Evolutionary conservation across 106 monocot species (phyloP), one percentile per base, ranked within the genome.

Genomic region (Cymbidium sinense): DNA sequence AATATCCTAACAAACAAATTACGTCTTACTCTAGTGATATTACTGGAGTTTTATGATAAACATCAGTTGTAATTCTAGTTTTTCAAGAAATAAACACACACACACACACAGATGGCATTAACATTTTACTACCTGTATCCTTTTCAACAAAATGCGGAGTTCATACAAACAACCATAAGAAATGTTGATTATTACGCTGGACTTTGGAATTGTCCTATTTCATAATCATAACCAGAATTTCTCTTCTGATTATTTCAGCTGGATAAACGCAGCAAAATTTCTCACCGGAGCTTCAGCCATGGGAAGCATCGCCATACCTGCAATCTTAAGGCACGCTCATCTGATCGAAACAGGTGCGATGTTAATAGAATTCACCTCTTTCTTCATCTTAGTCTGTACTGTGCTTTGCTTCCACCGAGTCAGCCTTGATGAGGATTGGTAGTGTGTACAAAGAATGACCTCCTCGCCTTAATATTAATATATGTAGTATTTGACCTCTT

Each of bases 351-450:
- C 87, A 4, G 98, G 98, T 31, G 98, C 98, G 3, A 99, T 99
- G 98, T 85, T 82, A 19, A 94, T 99, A n/a, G 98, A 91, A 65
- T 92, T 99, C 76, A 89, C 90, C 7, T 99, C 98, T 34, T 99
- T 99, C 76, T 89, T 94, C 82, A 92, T 99, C 61, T 87, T 99
- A 15, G 87, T 89, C 12, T 92, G 88, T 64, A 99, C 98, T 0
- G 82, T 99, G 21, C 65, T 99, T 21, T 99, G 98, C 72, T 99
- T 90, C 82, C 94, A 99, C 67, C 86, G 89, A 20, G 98, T 81
- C 36, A 99, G 79, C 44, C 90, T 99, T 54, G 98, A 99, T 50
- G 98, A 99, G 23, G 98, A 99, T 41, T 99, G 88, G 87, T 98
- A 81, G 82, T 5, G 0, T 34, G 35, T n/a, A 0, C 23, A 11